Evolutionary conservation across 768 basidiomycete genomes (phyloP), one percentile per base, ranked within the genome.

Genomic region (Trametes coccinea): DNA sequence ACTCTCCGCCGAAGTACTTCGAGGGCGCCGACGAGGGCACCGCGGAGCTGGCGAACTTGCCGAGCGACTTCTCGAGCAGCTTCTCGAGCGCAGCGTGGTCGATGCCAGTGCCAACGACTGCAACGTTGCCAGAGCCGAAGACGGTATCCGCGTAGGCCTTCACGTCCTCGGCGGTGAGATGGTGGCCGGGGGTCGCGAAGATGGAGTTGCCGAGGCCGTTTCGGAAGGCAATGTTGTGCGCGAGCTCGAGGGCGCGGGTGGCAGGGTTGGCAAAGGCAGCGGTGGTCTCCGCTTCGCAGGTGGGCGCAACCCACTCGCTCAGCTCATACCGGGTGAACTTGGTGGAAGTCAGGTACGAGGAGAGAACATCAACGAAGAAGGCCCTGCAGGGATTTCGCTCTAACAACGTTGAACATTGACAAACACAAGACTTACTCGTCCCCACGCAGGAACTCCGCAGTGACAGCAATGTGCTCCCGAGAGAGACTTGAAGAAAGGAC

Each of bases 191-290:
- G n/a, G 88, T 79, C 17, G 94, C 89, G 76, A 92, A 93, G 62
- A 98, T 84, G 27, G 95, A 89, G 67, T 90, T 83, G 68, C 96
- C 96, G 69, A 98, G 93, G 14, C 96, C 96, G 45, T 80, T 81
- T 70, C 95, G 93, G 90, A 98, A 99, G 46, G 96, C 95, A 60
- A 95, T 80, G 46, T 83, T 75, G 73, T 98, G 96, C 4, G 94
- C 95, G 40, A 88, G 78, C 70, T 99, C 96, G 59, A 98, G 64
- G 44, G 95, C 95, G 67, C 81, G 80, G 1, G 83, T 82, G 27
- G 82, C 79, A 7, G 93, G 86, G 61, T 89, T 79, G 49, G 79
- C 74, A 47, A 77, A 72, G 13, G 87, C 90, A 27, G 84, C 77
- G 41, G 81, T 74, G 47, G 87, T 77, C 71, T 98, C 96, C 57